Percentiles rank a stretch among this genome's conserved stretches.
Evolutionary conservation across 164 flowering plant genomes (phyloP).

Genomic region (Piper longum): DNA sequence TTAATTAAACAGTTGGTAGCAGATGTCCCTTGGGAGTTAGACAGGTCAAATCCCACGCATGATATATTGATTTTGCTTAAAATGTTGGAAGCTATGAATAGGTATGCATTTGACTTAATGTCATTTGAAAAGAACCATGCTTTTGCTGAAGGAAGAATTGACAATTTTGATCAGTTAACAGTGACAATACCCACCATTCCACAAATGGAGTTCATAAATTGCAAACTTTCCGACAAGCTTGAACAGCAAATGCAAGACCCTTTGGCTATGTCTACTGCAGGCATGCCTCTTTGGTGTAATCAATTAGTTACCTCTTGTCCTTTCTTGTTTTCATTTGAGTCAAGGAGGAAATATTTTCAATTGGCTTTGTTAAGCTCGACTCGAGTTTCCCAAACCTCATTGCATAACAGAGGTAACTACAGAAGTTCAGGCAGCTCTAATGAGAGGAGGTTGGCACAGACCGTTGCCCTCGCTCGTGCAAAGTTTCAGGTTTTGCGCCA

Average conservation of each 20-base stretch:
- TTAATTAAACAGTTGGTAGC: conserved; percentile 27
- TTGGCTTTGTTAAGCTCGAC: conserved; percentile 38
- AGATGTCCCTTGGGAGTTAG: conserved; percentile 35
- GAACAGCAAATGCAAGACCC: conserved; percentile 86
- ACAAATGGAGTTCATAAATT: conserved; percentile 58
- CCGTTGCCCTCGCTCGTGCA: conserved; percentile 35
- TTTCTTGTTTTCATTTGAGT: conserved; percentile 74
- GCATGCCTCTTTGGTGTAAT: conserved; percentile 77
- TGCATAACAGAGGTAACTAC: conserved; percentile 8
- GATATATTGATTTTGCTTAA: conserved; percentile 57
- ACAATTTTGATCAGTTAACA: conserved; percentile 32
- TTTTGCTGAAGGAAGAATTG: conserved; percentile 47
- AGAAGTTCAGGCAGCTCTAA: conserved; percentile 14
- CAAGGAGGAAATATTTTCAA: conserved; percentile 55
- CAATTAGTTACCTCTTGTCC: conserved; percentile 64
- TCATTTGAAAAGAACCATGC: conserved; percentile 30
- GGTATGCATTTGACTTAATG: conserved; percentile 29
- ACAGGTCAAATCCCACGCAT: conserved; percentile 36
- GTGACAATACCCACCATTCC: conserved; percentile 24
- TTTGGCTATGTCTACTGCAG: conserved; percentile 39
- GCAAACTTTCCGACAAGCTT: conserved; percentile 69
- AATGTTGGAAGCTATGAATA: conserved; percentile 56
- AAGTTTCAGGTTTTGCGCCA: conserved; percentile 50
- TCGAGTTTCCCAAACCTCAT: conserved; percentile 15
- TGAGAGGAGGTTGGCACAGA: conserved; percentile 25